phyloP scores from a whole-genome alignment of 2,329 filamentous ascomycete species.

The Thielaviopsis ethacetica region DNA sequence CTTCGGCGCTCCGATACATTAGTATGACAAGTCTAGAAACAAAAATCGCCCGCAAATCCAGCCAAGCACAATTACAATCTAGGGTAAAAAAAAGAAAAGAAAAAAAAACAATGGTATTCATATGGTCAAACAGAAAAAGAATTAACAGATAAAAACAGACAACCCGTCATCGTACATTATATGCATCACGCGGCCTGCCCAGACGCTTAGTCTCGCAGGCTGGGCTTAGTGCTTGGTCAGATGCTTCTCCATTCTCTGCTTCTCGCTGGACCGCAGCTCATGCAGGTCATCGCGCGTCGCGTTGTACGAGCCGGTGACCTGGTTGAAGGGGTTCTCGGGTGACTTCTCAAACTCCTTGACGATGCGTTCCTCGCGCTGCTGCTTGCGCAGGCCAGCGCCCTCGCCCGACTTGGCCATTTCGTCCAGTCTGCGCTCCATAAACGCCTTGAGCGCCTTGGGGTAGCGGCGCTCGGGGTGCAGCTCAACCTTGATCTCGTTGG shows the following conservation, averaged over 20 bases:
- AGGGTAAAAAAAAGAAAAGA: background rate
- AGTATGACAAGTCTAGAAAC: background rate
- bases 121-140: background rate
- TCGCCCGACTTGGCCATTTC: slow-evolving; percentile 76
- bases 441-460: slow-evolving; percentile 71
- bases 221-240: slow-evolving; percentile 26
- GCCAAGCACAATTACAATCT: background rate
- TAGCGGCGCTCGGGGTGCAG: slow-evolving; percentile 75
- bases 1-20: too few species aligned
- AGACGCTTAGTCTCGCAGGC: background rate
- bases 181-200: background rate
- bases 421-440: slow-evolving; percentile 60
- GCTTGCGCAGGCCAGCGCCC: slow-evolving; percentile 53
- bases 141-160: background rate
- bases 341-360: slow-evolving; percentile 89
- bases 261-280: slow-evolving; percentile 49
- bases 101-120: background rate
- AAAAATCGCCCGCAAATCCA: background rate
- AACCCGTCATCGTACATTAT: background rate
- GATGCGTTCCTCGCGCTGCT: slow-evolving; percentile 74
- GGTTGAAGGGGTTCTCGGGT: slow-evolving; percentile 90
- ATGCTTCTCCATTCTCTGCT: slow-evolving; percentile 56
- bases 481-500: slow-evolving; percentile 51
- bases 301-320: slow-evolving; percentile 61
- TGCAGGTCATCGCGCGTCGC: slow-evolving; percentile 61